These are phyloP conservation scores for Blepharisma japonicum DNA, from an alignment of 73 alveolate species.

Conservation along the genomic window DNA sequence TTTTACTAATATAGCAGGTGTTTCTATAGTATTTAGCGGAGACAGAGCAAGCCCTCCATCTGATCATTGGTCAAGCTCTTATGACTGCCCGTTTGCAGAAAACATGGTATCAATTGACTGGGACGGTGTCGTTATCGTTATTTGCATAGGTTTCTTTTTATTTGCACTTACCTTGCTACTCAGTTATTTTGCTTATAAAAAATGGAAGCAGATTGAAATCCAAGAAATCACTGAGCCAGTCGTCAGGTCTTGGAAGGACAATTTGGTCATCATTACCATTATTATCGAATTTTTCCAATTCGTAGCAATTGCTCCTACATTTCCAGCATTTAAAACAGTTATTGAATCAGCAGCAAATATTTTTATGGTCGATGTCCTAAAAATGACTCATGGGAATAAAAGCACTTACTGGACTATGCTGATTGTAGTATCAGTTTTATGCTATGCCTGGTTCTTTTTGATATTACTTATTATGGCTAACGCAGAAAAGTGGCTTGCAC, in stretches of 20 bases:
- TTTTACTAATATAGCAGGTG: neutral
- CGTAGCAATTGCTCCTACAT: constrained; percentile 31
- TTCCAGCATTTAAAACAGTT: constrained; percentile 13
- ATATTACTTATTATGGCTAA: constrained; percentile 14
- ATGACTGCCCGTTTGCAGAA: constrained; percentile 31
- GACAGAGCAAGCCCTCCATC: constrained; percentile 6
- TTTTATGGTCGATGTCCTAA: constrained; percentile 28
- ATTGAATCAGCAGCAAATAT: constrained; percentile 25
- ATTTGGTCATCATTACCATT: neutral
- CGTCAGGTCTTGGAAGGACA: constrained; percentile 22
- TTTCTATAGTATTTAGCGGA: neutral
- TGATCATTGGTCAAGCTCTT: neutral
- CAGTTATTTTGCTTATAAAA: constrained; percentile 19
- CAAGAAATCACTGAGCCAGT: neutral
- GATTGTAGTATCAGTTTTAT: neutral
- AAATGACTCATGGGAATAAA: constrained; percentile 13
- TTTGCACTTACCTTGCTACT: constrained; percentile 14
- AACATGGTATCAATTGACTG: neutral
- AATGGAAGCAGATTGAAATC: constrained; percentile 28
- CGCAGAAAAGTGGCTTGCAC: constrained; percentile 17
- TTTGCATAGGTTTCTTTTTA: neutral
- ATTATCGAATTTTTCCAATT: constrained; percentile 32
- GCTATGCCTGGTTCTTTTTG: constrained; percentile 22
- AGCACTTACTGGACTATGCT: constrained; percentile 20
- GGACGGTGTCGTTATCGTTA: constrained; percentile 22